phyloP scores from a whole-genome alignment of 345 rosid species.

The Gossypium ekmanianum region DNA sequence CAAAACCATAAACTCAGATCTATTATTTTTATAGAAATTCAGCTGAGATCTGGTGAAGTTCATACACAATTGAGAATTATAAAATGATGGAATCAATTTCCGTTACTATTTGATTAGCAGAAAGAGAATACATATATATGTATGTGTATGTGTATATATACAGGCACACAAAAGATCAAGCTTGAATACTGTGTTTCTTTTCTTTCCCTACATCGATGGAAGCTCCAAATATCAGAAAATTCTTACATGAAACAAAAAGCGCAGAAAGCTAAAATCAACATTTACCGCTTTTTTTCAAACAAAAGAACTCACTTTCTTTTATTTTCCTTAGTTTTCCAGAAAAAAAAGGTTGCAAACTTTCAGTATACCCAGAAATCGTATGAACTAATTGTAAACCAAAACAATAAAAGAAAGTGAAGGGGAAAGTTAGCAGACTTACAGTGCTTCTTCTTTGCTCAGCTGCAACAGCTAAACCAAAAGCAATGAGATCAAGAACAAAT shows the following conservation, averaged over 20 bases:
- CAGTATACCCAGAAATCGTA: conserved; percentile 17
- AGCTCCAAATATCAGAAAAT: neutral
- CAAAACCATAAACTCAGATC: conserved; percentile 9
- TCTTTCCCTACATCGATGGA: neutral
- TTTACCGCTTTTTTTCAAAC: neutral
- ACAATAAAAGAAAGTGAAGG: neutral
- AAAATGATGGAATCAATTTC: too few relatives aligned
- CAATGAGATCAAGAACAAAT: conserved; percentile 72
- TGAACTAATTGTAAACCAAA: neutral
- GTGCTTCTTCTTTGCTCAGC: conserved; percentile 97
- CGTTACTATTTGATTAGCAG: too few relatives aligned
- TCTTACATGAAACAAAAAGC: neutral
- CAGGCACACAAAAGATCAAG: neutral
- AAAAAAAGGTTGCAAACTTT: neutral
- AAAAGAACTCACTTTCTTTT: neutral
- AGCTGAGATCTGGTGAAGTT: conserved; percentile 6
- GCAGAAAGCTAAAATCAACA: neutral
- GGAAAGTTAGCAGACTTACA: conserved; percentile 40
- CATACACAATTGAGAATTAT: neutral
- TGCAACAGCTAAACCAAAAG: conserved; percentile 83
- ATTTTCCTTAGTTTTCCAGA: neutral
- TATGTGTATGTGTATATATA: neutral
- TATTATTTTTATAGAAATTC: conserved; percentile 2
- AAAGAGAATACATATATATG: too few relatives aligned
- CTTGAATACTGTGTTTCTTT: neutral